These are phyloP conservation scores for Laetiporus sulphureus DNA, from an alignment of 1,284 basidiomycete species.

Conservation along the genomic window DNA sequence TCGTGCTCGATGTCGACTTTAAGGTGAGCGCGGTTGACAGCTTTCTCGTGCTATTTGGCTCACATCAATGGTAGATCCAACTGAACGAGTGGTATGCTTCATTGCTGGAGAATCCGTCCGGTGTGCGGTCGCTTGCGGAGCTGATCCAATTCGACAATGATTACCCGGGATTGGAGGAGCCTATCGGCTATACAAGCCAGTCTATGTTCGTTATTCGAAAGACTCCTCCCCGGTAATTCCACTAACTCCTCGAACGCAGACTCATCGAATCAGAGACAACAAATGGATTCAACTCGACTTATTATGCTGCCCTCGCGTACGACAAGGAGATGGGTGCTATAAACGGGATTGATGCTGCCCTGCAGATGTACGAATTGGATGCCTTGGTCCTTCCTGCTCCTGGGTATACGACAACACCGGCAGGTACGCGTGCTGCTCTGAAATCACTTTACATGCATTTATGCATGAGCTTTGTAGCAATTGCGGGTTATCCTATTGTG, in stretches of 20 bases:
- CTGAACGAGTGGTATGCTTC: slow-evolving; percentile 40
- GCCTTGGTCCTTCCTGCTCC: slow-evolving; percentile 51
- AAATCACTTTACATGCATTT: neutral
- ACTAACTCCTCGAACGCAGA: slow-evolving; percentile 26
- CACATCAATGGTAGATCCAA: slow-evolving; percentile 33
- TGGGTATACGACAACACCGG: slow-evolving; percentile 40
- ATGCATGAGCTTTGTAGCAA: slow-evolving; percentile 28
- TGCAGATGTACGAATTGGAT: slow-evolving; percentile 45
- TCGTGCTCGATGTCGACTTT: slow-evolving; percentile 50
- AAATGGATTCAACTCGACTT: slow-evolving; percentile 38
- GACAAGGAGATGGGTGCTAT: slow-evolving; percentile 47
- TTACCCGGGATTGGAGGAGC: slow-evolving; percentile 43
- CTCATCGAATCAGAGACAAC: slow-evolving; percentile 44
- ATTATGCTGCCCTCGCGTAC: slow-evolving; percentile 41
- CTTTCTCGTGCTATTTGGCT: neutral
- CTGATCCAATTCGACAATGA: slow-evolving; percentile 49
- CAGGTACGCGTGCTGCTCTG: slow-evolving; percentile 19
- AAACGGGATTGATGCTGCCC: slow-evolving; percentile 51
- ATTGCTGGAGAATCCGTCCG: slow-evolving; percentile 42
- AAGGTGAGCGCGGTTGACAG: slow-evolving; percentile 32
- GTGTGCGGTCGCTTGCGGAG: slow-evolving; percentile 46
- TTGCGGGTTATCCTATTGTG: slow-evolving; percentile 55
- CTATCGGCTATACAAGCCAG: slow-evolving; percentile 41
- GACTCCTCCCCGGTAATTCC: too few species aligned
- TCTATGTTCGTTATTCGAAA: slow-evolving; percentile 26